These are phyloP conservation scores for Argentina anserina DNA, from an alignment of 306 rosid genomes.

Conservation along the genomic window DNA sequence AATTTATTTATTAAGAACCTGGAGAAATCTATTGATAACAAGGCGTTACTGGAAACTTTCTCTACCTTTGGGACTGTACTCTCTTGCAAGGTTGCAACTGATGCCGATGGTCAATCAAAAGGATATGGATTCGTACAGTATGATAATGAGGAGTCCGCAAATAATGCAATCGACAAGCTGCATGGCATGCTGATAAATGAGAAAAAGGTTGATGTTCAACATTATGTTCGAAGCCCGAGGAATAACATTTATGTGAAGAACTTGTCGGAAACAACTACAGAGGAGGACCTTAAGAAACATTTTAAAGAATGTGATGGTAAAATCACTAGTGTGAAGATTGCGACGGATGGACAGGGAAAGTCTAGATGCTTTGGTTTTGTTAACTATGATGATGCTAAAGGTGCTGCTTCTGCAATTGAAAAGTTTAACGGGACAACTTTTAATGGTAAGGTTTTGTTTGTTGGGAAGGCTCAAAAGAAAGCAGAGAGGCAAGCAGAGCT, in stretches of 20 bases:
- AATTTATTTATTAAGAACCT: slow-evolving; percentile 78
- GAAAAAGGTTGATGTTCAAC: slow-evolving; percentile 62
- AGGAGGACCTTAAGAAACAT: slow-evolving; percentile 50
- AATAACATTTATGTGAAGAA: slow-evolving; percentile 75
- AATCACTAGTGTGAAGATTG: slow-evolving; percentile 62
- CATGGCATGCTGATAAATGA: slow-evolving; percentile 78
- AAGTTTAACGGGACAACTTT: slow-evolving; percentile 47
- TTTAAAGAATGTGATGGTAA: slow-evolving; percentile 45
- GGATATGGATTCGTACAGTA: slow-evolving; percentile 85
- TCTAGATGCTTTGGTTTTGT: slow-evolving; percentile 88
- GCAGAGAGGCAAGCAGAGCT: slow-evolving; percentile 68
- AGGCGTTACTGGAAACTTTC: slow-evolving; percentile 76
- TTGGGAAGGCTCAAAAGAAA: slow-evolving; percentile 81
- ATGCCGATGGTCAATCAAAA: slow-evolving; percentile 59
- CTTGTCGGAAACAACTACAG: slow-evolving; percentile 44
- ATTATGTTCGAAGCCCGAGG: slow-evolving; percentile 54
- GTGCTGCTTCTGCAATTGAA: slow-evolving; percentile 68
- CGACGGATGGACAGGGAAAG: slow-evolving; percentile 61
- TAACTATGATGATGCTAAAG: slow-evolving; percentile 48
- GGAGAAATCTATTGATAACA: slow-evolving; percentile 70
- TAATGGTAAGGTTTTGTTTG: slow-evolving; percentile 59
- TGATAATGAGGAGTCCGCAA: slow-evolving; percentile 64
- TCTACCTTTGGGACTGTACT: slow-evolving; percentile 69
- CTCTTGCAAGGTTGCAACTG: slow-evolving; percentile 79
- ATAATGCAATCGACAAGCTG: slow-evolving; percentile 52